Percentiles rank a stretch among this genome's conserved stretches.
These are phyloP conservation scores for Fraxinus excelsior DNA, from an alignment of 257 asterid genomes.

Conservation along the genomic window DNA sequence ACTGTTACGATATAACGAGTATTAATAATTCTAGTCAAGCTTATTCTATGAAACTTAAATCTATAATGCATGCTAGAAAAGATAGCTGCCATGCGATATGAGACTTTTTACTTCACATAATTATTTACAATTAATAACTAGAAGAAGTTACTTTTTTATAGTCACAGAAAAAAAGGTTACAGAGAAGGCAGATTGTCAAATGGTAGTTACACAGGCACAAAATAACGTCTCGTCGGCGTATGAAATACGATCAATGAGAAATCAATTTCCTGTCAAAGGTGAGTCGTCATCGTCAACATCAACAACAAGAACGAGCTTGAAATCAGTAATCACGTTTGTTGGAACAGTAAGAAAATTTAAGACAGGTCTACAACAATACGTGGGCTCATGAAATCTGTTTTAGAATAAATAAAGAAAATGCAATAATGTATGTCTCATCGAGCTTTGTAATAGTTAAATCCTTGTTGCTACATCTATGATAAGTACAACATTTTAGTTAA, in stretches of 20 bases:
- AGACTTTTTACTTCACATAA: background rate
- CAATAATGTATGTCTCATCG: background rate
- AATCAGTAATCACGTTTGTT: background rate
- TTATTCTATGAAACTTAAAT: background rate
- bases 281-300: slow-evolving; percentile 3
- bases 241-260: background rate
- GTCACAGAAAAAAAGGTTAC: background rate
- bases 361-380: background rate
- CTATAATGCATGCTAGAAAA: background rate
- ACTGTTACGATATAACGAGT: background rate
- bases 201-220: background rate
- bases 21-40: background rate
- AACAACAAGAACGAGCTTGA: background rate
- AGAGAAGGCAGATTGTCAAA: background rate
- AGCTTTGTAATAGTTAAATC: background rate
- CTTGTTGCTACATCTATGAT: background rate
- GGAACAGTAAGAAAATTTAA: background rate
- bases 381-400: background rate
- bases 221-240: background rate
- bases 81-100: slow-evolving; percentile 3
- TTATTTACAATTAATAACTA: background rate
- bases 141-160: background rate
- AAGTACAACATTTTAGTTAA: background rate
- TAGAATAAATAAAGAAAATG: background rate
- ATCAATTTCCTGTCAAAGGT: background rate